phyloP scores from a whole-genome alignment of 345 rosid species.

The Anacardium occidentale region DNA sequence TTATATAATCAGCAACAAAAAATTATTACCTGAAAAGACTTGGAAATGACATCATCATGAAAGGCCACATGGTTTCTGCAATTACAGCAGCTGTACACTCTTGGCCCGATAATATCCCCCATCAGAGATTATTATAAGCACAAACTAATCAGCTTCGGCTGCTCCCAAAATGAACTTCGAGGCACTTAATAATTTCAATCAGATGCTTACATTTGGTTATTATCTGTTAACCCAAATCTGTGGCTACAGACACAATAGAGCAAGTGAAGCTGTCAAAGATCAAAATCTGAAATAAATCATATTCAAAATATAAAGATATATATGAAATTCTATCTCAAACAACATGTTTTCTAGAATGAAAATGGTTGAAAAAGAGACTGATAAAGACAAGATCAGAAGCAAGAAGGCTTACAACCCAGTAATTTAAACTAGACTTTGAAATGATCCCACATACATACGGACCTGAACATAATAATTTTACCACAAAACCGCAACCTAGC shows the following conservation, averaged over 20 bases:
- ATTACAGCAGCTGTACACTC: constrained; percentile 60
- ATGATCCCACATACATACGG: not conserved
- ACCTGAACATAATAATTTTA: not conserved
- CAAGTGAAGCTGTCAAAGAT: constrained; percentile 2
- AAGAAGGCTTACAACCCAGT: constrained; percentile 11
- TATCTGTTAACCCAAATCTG: constrained; percentile 11
- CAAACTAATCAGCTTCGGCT: not conserved
- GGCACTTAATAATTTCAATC: not conserved
- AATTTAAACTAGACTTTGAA: constrained; percentile 6
- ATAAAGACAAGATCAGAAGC: constrained; percentile 6
- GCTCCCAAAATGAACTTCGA: constrained; percentile 1
- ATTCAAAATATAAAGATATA: not conserved
- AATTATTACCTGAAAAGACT: constrained; percentile 48
- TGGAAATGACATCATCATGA: constrained; percentile 62
- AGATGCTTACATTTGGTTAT: constrained; percentile 4
- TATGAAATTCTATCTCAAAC: not conserved
- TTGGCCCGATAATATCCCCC: constrained; percentile 41
- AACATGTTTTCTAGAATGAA: not conserved
- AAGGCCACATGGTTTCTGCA: constrained; percentile 56
- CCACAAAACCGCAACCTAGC: not conserved
- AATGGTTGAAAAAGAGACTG: not conserved
- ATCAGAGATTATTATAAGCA: constrained; percentile 15
- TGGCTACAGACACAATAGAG: constrained; percentile 14
- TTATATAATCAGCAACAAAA: constrained; percentile 5
- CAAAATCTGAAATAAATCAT: not conserved